These are phyloP conservation scores for Candida freyschussii DNA, from an alignment of 1,139 yeast genomes.

Conservation along the genomic window DNA sequence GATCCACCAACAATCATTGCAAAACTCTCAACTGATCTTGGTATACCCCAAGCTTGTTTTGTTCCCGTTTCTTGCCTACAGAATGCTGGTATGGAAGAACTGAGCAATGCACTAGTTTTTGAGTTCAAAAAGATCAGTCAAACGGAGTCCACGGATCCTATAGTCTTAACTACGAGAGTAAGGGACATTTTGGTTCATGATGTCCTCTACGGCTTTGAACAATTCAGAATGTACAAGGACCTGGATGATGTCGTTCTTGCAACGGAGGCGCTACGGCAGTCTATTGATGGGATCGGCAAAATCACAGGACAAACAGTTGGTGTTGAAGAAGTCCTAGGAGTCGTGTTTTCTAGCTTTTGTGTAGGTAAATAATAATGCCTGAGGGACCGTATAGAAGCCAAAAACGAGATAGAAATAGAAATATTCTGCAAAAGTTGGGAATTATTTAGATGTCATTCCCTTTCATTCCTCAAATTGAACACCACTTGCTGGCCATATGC, in stretches of 20 bases:
- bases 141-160: conserved; percentile 51
- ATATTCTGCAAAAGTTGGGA: too few species aligned
- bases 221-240: conserved; percentile 47
- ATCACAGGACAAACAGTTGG: conserved; percentile 89
- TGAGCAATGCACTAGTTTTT: conserved; percentile 36
- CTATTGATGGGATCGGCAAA: conserved; percentile 86
- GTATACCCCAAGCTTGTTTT: conserved; percentile 31
- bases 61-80: conserved; percentile 59
- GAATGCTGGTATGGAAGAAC: conserved; percentile 48
- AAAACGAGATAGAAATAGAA: too few species aligned
- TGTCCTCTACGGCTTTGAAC: conserved; percentile 65
- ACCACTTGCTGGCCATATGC: too few species aligned
- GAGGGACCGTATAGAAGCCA: too few species aligned
- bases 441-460: too few species aligned
- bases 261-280: conserved; percentile 65
- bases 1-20: conserved; percentile 23
- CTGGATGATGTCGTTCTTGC: conserved; percentile 76
- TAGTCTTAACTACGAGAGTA: conserved; percentile 69
- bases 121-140: conserved; percentile 47
- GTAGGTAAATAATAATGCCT: conserved; percentile 69
- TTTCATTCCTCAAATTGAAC: too few species aligned
- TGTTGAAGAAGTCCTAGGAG: conserved; percentile 85
- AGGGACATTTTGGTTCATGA: conserved; percentile 69
- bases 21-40: conserved; percentile 23
- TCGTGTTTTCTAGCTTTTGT: conserved; percentile 87